These are phyloP conservation scores for Trichoderma gamsii DNA, from an alignment of 495 filamentous ascomycete species.

Conservation along the genomic window DNA sequence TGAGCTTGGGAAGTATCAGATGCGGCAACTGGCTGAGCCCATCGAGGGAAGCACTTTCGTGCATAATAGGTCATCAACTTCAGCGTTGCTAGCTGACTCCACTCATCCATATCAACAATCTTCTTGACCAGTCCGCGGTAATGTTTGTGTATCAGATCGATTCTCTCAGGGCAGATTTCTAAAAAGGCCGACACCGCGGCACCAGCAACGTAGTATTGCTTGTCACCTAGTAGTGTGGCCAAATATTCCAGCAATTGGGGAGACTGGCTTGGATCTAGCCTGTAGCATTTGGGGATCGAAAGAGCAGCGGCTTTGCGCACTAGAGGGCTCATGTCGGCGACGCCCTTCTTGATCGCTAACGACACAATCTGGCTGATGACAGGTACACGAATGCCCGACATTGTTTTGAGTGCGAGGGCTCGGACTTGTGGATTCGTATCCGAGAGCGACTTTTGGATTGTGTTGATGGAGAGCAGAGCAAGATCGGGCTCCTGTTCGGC, in stretches of 20 bases:
- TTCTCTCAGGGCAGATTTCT: slow-evolving; percentile 78
- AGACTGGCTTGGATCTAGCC: slow-evolving; percentile 78
- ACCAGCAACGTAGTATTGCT: slow-evolving; percentile 90
- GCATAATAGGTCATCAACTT: slow-evolving; percentile 77
- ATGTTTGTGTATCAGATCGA: slow-evolving; percentile 84
- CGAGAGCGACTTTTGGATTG: slow-evolving; percentile 93
- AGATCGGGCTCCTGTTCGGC: slow-evolving; percentile 93
- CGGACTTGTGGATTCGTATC: slow-evolving; percentile 85
- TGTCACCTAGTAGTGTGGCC: slow-evolving; percentile 70
- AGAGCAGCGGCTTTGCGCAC: slow-evolving; percentile 89
- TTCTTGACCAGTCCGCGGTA: slow-evolving; percentile 80
- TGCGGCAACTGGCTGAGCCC: slow-evolving; percentile 45
- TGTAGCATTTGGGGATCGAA: slow-evolving; percentile 95
- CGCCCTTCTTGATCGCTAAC: slow-evolving; percentile 85
- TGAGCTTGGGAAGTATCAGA: slow-evolving; percentile 41
- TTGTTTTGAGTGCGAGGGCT: slow-evolving; percentile 84
- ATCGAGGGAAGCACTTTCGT: slow-evolving; percentile 78
- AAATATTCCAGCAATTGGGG: slow-evolving; percentile 81
- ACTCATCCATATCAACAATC: slow-evolving; percentile 98
- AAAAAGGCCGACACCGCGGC: slow-evolving; percentile 85
- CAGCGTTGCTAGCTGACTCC: slow-evolving; percentile 81
- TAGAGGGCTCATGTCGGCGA: slow-evolving; percentile 87
- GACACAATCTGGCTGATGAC: slow-evolving; percentile 99
- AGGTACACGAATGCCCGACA: slow-evolving; percentile 92
- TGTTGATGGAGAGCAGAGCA: slow-evolving; percentile 92